These are phyloP conservation scores for Rhypophila decipiens DNA, from an alignment of 495 filamentous ascomycete genomes.

Conservation along the genomic window DNA sequence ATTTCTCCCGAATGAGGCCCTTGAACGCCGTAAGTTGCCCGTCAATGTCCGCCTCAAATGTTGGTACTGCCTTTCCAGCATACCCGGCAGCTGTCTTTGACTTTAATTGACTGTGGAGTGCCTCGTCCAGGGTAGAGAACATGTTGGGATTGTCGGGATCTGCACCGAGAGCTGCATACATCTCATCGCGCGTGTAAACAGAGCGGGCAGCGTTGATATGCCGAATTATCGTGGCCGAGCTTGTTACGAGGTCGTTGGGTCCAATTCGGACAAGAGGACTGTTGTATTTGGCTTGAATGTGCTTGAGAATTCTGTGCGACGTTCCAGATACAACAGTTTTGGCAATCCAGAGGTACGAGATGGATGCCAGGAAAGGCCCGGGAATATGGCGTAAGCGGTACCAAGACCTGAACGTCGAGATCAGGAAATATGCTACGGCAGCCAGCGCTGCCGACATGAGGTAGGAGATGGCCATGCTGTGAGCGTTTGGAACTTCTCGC, in stretches of 20 bases:
- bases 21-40: constrained; percentile 29
- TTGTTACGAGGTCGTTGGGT: constrained; percentile 22
- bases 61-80: constrained; percentile 15
- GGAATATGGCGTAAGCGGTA: constrained; percentile 18
- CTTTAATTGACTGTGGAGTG: constrained; percentile 24
- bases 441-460: background rate
- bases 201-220: constrained; percentile 19
- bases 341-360: constrained; percentile 20
- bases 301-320: background rate
- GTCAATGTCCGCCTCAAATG: constrained; percentile 30
- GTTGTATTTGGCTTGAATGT: constrained; percentile 29
- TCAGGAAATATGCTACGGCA: background rate
- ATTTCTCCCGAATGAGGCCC: constrained; percentile 11
- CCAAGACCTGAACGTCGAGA: background rate
- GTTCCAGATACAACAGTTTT: background rate
- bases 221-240: constrained; percentile 20
- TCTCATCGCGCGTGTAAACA: constrained; percentile 4
- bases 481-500: too few species aligned
- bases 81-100: constrained; percentile 31
- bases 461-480: background rate
- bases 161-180: background rate
- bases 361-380: constrained; percentile 14
- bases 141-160: constrained; percentile 10
- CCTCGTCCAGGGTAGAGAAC: constrained; percentile 25
- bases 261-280: constrained; percentile 38